Percentiles rank a stretch among this genome's conserved stretches.
Evolutionary conservation across 495 filamentous ascomycete species (phyloP).

Genomic region (Aspergillus taichungensis): DNA sequence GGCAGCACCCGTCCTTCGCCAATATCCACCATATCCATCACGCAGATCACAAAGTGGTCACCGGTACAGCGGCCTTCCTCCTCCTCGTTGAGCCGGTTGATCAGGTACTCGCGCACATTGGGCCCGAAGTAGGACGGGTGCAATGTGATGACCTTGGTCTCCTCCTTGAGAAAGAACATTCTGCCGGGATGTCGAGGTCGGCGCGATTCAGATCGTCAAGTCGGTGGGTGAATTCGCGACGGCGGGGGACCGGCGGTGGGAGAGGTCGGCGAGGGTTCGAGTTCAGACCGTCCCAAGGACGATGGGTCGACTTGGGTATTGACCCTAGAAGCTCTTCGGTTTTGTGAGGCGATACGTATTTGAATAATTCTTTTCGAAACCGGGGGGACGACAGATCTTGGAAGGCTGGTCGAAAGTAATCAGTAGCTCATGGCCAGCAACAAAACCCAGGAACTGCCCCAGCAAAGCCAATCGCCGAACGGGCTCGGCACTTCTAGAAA

Average conservation of each 20-base stretch:
- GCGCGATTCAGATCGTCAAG: not conserved
- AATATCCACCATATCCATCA: conserved; percentile 89
- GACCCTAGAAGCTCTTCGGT: too few species aligned
- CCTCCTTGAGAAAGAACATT: conserved; percentile 97
- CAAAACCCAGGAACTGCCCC: not conserved
- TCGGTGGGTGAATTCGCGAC: not conserved
- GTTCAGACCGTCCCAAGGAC: too few species aligned
- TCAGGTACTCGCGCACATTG: conserved; percentile 81
- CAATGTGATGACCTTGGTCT: conserved; percentile 84
- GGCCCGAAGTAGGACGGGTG: conserved; percentile 95
- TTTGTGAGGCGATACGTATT: too few species aligned
- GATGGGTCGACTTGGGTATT: too few species aligned
- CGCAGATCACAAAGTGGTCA: conserved; percentile 89
- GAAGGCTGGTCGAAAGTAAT: conserved; percentile 1
- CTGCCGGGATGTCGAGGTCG: conserved; percentile 1
- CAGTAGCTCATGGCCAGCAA: conserved; percentile 3
- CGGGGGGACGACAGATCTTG: too few species aligned
- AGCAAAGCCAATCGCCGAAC: not conserved
- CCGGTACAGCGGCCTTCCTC: conserved; percentile 91
- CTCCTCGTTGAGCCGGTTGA: conserved; percentile 75
- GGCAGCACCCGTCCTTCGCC: conserved; percentile 88
- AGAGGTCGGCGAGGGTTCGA: too few species aligned
- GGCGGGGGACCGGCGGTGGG: too few species aligned
- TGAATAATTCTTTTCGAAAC: too few species aligned
- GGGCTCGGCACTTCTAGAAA: not conserved